Evolutionary conservation across 305 asterid genomes (phyloP), one percentile per base, ranked within the genome.

Genomic region (Nicotiana rustica): DNA sequence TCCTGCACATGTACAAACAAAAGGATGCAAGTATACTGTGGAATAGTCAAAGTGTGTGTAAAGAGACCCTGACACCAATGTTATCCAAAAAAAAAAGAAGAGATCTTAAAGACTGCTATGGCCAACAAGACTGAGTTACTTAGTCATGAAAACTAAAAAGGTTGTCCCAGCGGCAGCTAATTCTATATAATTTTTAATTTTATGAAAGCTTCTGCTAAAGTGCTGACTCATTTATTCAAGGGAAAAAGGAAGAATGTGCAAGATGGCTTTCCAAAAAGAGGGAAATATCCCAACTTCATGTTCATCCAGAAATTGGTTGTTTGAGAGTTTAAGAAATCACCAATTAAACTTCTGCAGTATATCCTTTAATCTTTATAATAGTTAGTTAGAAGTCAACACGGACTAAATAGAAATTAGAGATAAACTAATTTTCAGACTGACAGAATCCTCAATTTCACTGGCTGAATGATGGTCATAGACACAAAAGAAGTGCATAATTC

Each of bases 171-270:
- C 38, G 49, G 61, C 78, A 19, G n/a, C 78, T 18, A 19, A 71
- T 71, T 38, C 57, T n/a, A 35, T 68, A 17, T 5, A 12, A 36
- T 15, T 4, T 29, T 14, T 13, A 41, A 7, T 2, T 66, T 33
- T 5, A 0, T 3, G 60, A 71, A 44, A 71, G 13, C 38, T 19
- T 35, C 61, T 0, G 3, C 61, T 19, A 21, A 71, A 47, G 6
- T 47, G 78, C 78, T 6, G 21, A 71, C 44, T 70, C 78, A 71
- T 71, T 70, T 41, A 93, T 62, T n/a, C 33, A 44, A 71, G 2
- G 21, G 8, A 25, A 47, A 38, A 21, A 21, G 1, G 60, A 19
- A 6, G 38, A 14, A 73, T 12, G 19, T 13, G 79, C 2, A 1
- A 21, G 62, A 47, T 49, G 21, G 10, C 79, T 49, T 75, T 25